Conservation (phyloP, 2,329 filamentous ascomycete species). For the Raffaelea arxii region DNA sequence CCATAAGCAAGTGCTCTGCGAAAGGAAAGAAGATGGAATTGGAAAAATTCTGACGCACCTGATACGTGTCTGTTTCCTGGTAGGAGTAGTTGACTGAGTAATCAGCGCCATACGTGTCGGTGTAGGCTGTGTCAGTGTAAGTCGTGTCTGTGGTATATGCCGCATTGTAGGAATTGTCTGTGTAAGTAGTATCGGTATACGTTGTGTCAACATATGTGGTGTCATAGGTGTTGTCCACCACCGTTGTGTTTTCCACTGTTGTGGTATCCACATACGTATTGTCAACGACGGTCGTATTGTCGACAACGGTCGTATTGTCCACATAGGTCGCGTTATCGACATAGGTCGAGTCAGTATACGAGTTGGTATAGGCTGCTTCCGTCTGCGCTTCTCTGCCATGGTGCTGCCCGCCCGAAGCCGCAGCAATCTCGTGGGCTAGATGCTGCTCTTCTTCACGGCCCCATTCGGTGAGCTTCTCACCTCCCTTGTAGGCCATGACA, state of each 20-base stretch:
- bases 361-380: too few species aligned
- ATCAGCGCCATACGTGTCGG: conserved; percentile 1
- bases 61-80: conserved; percentile 4
- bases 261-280: conserved; percentile 1
- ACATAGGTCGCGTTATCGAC: neutral
- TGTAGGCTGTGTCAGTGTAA: neutral
- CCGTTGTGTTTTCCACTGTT: neutral
- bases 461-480: conserved; percentile 6
- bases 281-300: conserved; percentile 1
- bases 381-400: too few species aligned
- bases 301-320: neutral
- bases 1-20: conserved; percentile 2
- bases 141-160: conserved; percentile 4
- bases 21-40: neutral
- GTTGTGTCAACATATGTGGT: neutral
- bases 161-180: conserved; percentile 3
- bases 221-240: neutral
- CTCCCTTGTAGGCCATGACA: conserved; percentile 7
- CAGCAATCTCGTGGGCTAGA: conserved; percentile 7
- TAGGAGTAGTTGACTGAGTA: conserved; percentile 4
- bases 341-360: conserved; percentile 4
- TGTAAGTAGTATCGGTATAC: conserved; percentile 3
- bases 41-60: neutral
- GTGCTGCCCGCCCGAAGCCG: neutral
- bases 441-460: conserved; percentile 6